phyloP scores from a whole-genome alignment of 805 yeast genomes.

The Brettanomyces custersianus region DNA sequence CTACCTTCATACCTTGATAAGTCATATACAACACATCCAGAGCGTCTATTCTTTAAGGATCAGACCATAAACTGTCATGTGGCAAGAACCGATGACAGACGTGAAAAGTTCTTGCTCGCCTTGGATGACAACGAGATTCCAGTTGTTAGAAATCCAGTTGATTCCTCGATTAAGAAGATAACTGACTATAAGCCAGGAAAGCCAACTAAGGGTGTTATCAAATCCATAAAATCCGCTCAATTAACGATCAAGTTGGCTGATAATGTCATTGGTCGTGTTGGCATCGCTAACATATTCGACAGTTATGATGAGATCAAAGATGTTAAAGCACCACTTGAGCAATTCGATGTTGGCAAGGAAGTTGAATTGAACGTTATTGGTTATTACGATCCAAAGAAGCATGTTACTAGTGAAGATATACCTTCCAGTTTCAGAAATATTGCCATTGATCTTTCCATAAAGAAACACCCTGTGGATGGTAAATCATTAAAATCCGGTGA shows the following conservation, averaged over 20 bases:
- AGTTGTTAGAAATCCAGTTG: conserved; percentile 50
- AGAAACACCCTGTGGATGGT: conserved; percentile 15
- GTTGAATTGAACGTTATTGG: conserved; percentile 67
- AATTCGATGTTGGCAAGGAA: conserved; percentile 49
- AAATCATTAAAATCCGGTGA: conserved; percentile 40
- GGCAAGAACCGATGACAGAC: conserved; percentile 56
- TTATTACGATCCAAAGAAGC: conserved; percentile 60
- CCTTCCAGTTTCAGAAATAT: conserved; percentile 46
- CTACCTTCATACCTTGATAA: conserved; percentile 63
- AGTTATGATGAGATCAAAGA: conserved; percentile 45
- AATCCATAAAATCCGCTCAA: conserved; percentile 61
- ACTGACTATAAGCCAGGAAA: conserved; percentile 54
- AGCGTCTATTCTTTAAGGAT: conserved; percentile 44
- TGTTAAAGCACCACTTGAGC: conserved; percentile 45
- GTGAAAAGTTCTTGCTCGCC: conserved; percentile 63
- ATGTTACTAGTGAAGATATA: conserved; percentile 57
- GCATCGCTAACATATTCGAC: conserved; percentile 61
- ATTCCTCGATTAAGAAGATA: conserved; percentile 35
- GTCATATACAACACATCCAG: conserved; percentile 42
- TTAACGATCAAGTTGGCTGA: conserved; percentile 70
- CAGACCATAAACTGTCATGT: conserved; percentile 70
- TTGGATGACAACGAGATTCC: conserved; percentile 29
- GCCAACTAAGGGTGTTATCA: conserved; percentile 50
- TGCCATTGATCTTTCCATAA: conserved; percentile 51
- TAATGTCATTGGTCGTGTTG: conserved; percentile 71